Conservation (phyloP, 495 filamentous ascomycete species). For the Penicillium lividum region DNA sequence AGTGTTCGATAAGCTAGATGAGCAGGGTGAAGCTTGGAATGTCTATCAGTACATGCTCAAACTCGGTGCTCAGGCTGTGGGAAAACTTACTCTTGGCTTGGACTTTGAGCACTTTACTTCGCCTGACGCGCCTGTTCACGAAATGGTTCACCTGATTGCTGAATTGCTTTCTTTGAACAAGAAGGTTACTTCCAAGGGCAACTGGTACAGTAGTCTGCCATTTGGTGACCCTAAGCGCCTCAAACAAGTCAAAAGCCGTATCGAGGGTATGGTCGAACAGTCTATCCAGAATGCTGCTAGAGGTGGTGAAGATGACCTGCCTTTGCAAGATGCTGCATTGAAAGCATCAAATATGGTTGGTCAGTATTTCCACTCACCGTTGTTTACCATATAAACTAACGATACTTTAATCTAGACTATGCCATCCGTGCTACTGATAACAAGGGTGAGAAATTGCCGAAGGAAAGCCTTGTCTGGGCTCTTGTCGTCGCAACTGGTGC, state of each 20-base stretch:
- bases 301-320: conserved; percentile 38
- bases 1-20: conserved; percentile 54
- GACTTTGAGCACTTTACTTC: conserved; percentile 53
- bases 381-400: no score
- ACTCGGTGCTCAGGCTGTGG: conserved; percentile 50
- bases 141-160: conserved; percentile 39
- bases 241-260: conserved; percentile 17
- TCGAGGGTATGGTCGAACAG: conserved; percentile 34
- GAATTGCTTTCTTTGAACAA: conserved; percentile 49
- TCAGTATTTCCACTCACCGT: not conserved
- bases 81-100: conserved; percentile 48
- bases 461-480: conserved; percentile 27
- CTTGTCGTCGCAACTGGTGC: conserved; percentile 28
- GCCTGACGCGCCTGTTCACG: conserved; percentile 38
- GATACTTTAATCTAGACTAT: conserved; percentile 34
- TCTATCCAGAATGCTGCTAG: conserved; percentile 30
- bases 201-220: conserved; percentile 51
- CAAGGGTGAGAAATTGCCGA: conserved; percentile 51
- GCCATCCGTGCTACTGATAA: conserved; percentile 46
- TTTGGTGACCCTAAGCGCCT: conserved; percentile 50
- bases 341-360: conserved; percentile 28
- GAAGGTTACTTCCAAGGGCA: conserved; percentile 42
- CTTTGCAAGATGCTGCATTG: conserved; percentile 50
- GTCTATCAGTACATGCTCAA: conserved; percentile 61
- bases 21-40: conserved; percentile 49